phyloP scores from a whole-genome alignment of 306 rosid species.

The Prunus mume region DNA sequence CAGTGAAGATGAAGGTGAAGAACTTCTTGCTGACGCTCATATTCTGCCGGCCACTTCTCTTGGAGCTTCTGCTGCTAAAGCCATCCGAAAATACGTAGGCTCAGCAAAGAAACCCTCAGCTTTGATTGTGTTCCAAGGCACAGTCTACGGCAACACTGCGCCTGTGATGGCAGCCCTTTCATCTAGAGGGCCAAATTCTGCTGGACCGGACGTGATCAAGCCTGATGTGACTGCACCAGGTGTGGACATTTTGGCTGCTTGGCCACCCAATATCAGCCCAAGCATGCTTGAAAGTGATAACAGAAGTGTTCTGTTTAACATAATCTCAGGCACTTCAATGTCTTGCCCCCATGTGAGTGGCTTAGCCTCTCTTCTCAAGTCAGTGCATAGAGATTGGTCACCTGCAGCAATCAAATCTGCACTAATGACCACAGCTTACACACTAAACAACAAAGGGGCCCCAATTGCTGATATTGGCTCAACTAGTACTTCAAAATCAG shows the following conservation, averaged over 20 bases:
- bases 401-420: conserved; percentile 77
- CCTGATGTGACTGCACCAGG: conserved; percentile 84
- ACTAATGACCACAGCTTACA: conserved; percentile 69
- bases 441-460: conserved; percentile 39
- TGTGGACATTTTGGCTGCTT: conserved; percentile 74
- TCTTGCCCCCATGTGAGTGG: conserved; percentile 86
- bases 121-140: conserved; percentile 49
- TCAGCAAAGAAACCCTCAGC: conserved; percentile 35
- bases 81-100: conserved; percentile 29
- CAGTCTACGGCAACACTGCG: conserved; percentile 49
- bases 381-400: conserved; percentile 54
- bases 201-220: conserved; percentile 54
- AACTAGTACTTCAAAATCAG: conserved; percentile 16
- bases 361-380: conserved; percentile 51
- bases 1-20: conserved; percentile 49
- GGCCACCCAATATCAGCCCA: conserved; percentile 59
- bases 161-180: conserved; percentile 71
- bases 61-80: conserved; percentile 49
- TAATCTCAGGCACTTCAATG: conserved; percentile 82
- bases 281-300: conserved; percentile 41
- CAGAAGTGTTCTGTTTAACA: conserved; percentile 53
- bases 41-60: conserved; percentile 59
- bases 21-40: conserved; percentile 64
- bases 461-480: conserved; percentile 42
- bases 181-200: conserved; percentile 60